Percentiles rank a stretch among this genome's conserved stretches.
These are phyloP conservation scores for Isabelozyma pseudorhagii DNA, from an alignment of 805 yeast genomes.

Conservation along the genomic window DNA sequence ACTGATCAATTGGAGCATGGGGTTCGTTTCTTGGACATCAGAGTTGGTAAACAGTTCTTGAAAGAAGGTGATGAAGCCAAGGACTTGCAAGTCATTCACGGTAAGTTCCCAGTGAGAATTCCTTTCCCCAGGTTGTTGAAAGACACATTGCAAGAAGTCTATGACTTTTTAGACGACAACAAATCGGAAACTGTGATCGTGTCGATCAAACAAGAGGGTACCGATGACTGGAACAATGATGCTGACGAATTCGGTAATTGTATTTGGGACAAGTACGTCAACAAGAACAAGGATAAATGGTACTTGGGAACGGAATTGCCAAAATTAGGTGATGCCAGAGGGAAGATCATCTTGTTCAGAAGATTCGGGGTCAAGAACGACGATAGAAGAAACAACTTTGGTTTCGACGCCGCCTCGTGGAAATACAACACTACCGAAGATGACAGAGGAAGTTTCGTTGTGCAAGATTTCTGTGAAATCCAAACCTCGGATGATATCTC, in stretches of 20 bases:
- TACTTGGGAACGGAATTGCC: conserved; percentile 57
- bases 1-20: conserved; percentile 66
- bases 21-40: conserved; percentile 69
- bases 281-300: conserved; percentile 53
- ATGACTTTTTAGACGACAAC: conserved; percentile 51
- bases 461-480: conserved; percentile 75
- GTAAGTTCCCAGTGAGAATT: conserved; percentile 69
- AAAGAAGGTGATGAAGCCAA: conserved; percentile 47
- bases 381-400: conserved; percentile 43
- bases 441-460: conserved; percentile 58
- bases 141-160: conserved; percentile 55
- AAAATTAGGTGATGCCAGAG: conserved; percentile 57
- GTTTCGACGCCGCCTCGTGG: conserved; percentile 71
- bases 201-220: conserved; percentile 73
- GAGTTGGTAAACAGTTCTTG: conserved; percentile 58
- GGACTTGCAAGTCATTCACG: conserved; percentile 67
- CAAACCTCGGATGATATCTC: conserved; percentile 48
- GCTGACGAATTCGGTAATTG: conserved; percentile 62
- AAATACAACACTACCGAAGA: conserved; percentile 61
- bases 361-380: conserved; percentile 63
- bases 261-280: conserved; percentile 57
- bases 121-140: conserved; percentile 53
- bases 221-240: conserved; percentile 59
- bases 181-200: conserved; percentile 61
- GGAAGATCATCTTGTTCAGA: conserved; percentile 63